Evolutionary conservation across 164 flowering plant species (phyloP).

Genomic region (Aristolochia californica): DNA sequence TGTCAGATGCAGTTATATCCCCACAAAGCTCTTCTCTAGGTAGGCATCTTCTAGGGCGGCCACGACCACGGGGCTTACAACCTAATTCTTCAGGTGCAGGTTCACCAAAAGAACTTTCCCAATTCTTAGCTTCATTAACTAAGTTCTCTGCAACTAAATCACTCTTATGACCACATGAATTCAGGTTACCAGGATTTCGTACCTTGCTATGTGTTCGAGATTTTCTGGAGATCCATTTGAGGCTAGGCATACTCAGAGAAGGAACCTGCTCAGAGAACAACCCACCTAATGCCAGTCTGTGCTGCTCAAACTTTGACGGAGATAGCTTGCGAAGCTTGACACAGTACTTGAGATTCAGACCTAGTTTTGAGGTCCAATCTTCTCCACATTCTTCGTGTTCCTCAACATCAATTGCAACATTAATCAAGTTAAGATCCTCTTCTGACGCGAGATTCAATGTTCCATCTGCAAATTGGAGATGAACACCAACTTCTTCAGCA

Average conservation of each 20-base stretch:
- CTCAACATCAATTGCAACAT: slow-evolving; percentile 65
- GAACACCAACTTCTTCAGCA: slow-evolving; percentile 55
- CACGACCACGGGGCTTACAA: slow-evolving; percentile 5
- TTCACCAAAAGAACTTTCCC: slow-evolving; percentile 16
- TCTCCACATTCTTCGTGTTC: slow-evolving; percentile 37
- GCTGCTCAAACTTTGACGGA: slow-evolving; percentile 40
- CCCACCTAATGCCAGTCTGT: slow-evolving; percentile 43
- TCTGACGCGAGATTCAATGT: slow-evolving; percentile 47
- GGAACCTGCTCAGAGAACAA: slow-evolving; percentile 30
- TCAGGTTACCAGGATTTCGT: slow-evolving; percentile 11
- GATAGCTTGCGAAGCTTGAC: slow-evolving; percentile 48
- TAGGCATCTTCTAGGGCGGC: slow-evolving; percentile 5
- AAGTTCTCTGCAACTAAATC: slow-evolving; percentile 15
- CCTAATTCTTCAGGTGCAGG: slow-evolving; percentile 10
- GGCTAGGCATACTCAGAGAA: slow-evolving; percentile 18
- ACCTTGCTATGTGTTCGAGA: slow-evolving; percentile 43
- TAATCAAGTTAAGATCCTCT: slow-evolving; percentile 64
- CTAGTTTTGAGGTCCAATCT: slow-evolving; percentile 84
- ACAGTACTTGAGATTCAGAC: slow-evolving; percentile 54
- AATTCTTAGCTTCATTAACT: slow-evolving; percentile 13
- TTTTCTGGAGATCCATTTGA: slow-evolving; percentile 61
- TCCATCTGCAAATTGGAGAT: slow-evolving; percentile 41
- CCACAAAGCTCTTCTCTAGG: not conserved
- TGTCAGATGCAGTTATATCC: not conserved
- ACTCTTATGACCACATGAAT: slow-evolving; percentile 22